phyloP scores from a whole-genome alignment of 2,329 filamentous ascomycete genomes.

The Hortaea werneckii region DNA sequence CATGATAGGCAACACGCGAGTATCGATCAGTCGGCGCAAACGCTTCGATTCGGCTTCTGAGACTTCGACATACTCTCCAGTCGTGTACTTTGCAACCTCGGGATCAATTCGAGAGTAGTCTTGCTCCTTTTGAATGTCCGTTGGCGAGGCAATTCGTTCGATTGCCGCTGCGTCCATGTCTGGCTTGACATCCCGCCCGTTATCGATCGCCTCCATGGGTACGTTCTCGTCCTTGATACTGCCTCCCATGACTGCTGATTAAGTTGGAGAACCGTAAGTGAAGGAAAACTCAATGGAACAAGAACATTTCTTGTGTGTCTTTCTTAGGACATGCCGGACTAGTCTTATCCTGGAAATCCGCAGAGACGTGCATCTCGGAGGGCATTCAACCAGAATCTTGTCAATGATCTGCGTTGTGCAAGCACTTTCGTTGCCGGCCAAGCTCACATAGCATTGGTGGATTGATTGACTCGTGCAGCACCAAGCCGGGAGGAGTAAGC shows the following conservation, averaged over 20 bases:
- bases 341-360: too few species aligned
- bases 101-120: constrained; percentile 50
- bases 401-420: too few species aligned
- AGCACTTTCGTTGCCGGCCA: too few species aligned
- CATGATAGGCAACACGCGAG: constrained; percentile 59
- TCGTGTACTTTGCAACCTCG: constrained; percentile 61
- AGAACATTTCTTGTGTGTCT: too few species aligned
- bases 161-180: not conserved
- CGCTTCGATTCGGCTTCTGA: constrained; percentile 49
- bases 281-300: too few species aligned
- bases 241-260: too few species aligned
- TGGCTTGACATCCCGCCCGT: not conserved
- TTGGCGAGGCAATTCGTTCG: not conserved
- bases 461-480: not conserved
- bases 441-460: not conserved
- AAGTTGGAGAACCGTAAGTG: too few species aligned
- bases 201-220: too few species aligned
- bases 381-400: too few species aligned
- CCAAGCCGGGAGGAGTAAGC: not conserved
- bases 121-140: not conserved
- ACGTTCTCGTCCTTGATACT: too few species aligned
- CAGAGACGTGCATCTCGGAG: too few species aligned
- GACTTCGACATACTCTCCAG: constrained; percentile 46
- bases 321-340: too few species aligned
- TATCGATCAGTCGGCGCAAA: constrained; percentile 56